A percentile compares a stretch with the other conserved stretches of the same genome.
Evolutionary conservation across 345 rosid genomes (phyloP).

Genomic region (Pistacia integerrima): DNA sequence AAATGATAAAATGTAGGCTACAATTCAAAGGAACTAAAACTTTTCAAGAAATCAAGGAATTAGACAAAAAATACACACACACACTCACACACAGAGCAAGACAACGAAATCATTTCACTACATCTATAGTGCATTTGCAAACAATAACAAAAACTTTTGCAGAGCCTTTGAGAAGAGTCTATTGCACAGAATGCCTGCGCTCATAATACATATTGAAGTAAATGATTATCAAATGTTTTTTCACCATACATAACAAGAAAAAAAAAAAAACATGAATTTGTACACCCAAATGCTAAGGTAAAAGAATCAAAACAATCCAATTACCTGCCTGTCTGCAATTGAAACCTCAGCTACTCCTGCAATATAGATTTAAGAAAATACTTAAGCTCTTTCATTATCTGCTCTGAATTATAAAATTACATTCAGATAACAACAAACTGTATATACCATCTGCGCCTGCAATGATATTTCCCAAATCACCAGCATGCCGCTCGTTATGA

Average conservation of each 20-base stretch:
- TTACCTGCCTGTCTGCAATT: conserved; percentile 63
- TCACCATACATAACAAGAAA: background rate
- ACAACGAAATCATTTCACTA: background rate
- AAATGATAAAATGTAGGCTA: background rate
- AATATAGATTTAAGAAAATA: conserved; percentile 21
- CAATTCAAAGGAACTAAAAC: background rate
- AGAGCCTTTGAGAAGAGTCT: background rate
- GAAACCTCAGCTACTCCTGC: conserved; percentile 92
- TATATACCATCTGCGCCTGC: conserved; percentile 74
- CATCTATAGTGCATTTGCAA: background rate
- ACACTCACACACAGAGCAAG: too few relatives aligned
- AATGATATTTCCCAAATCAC: conserved; percentile 88
- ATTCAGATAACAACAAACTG: conserved; percentile 8
- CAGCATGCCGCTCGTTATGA: conserved; percentile 82
- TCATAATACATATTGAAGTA: background rate
- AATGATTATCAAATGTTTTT: background rate
- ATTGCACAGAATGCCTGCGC: background rate
- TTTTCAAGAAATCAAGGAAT: background rate
- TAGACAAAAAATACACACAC: background rate
- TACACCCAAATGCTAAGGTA: background rate
- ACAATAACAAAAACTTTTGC: background rate
- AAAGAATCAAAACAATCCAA: background rate
- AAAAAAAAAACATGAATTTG: background rate
- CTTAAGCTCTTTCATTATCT: background rate
- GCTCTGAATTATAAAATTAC: background rate